Percentiles rank a stretch among this genome's conserved stretches.
Evolutionary conservation across 83 land plant species (phyloP).

Genomic region (Picea engelmannii): DNA sequence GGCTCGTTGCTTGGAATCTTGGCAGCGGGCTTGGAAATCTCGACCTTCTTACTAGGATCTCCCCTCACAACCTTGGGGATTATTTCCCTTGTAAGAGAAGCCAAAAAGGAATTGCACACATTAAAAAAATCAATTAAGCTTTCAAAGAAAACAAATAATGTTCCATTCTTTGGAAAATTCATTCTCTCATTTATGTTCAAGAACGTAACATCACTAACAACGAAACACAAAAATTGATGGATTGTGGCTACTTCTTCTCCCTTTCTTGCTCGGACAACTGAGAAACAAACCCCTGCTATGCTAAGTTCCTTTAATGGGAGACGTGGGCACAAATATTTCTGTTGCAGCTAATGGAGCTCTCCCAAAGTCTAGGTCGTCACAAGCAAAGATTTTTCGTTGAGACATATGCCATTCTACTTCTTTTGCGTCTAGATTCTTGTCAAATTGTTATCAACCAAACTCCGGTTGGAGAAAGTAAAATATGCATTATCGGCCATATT

Average conservation of each 20-base stretch:
- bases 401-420: constrained; percentile 44
- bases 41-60: no score
- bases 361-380: constrained; percentile 69
- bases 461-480: no score
- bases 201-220: neutral
- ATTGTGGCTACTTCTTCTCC: constrained; percentile 69
- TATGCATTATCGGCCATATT: no score
- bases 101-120: no score
- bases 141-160: neutral
- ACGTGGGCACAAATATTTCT: constrained; percentile 58
- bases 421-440: constrained; percentile 38
- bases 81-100: no score
- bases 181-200: neutral
- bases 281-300: no score
- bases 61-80: no score
- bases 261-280: neutral
- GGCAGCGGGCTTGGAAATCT: no score
- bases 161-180: neutral
- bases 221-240: constrained; percentile 53
- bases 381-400: constrained; percentile 56
- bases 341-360: constrained; percentile 79
- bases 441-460: constrained; percentile 19
- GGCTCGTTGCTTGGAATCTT: no score
- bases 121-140: no score
- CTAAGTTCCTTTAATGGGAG: constrained; percentile 18